phyloP scores from a whole-genome alignment of 768 basidiomycete species.

The Macrocybe gigantea region DNA sequence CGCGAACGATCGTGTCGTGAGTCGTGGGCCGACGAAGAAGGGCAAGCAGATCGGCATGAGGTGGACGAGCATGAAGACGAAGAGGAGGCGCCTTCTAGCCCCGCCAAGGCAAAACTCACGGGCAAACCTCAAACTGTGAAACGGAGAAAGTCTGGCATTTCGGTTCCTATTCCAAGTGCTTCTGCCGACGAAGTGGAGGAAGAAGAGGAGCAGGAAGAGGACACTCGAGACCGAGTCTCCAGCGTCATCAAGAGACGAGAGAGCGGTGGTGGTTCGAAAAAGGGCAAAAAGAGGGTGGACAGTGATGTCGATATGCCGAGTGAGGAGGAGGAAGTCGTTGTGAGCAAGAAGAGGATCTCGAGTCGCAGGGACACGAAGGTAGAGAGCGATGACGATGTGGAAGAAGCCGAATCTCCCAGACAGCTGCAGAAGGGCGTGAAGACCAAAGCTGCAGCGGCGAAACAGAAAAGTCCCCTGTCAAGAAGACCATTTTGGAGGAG shows the following conservation, averaged over 20 bases:
- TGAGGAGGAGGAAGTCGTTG: conserved; percentile 9
- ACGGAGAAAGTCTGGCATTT: too few species aligned
- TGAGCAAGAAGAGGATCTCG: neutral
- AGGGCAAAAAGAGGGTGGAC: conserved; percentile 10
- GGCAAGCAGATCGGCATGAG: too few species aligned
- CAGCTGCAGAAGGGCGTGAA: neutral
- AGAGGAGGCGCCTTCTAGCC: too few species aligned
- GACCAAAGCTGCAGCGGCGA: neutral
- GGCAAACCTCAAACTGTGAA: too few species aligned
- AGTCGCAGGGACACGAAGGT: conserved; percentile 1
- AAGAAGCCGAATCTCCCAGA: neutral
- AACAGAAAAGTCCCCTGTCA: neutral
- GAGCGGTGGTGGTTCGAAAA: conserved; percentile 7
- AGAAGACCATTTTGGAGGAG: neutral
- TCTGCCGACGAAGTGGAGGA: neutral
- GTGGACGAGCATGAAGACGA: too few species aligned
- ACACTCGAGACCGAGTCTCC: neutral
- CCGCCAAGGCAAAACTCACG: too few species aligned
- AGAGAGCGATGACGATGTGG: neutral
- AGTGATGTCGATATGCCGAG: conserved; percentile 15
- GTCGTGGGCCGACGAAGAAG: too few species aligned
- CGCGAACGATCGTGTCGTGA: too few species aligned
- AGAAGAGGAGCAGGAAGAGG: neutral
- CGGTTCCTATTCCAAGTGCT: neutral
- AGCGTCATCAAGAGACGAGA: too few species aligned